Percentiles rank a stretch among this genome's conserved stretches.
Conservation (phyloP, 805 yeast species). For the Millerozyma miso region DNA sequence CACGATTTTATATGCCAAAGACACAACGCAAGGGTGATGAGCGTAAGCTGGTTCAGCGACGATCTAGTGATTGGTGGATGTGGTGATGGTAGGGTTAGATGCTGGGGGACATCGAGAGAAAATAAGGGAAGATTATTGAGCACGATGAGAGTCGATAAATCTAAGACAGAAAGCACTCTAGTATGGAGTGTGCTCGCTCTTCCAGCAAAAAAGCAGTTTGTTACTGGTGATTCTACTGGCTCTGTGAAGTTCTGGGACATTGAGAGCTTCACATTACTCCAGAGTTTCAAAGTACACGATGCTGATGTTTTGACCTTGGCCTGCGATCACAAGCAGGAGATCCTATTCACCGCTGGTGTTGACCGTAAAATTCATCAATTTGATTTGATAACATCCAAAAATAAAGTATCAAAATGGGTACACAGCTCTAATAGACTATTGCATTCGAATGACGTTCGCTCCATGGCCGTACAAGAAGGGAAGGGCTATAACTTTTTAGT, state of each 20-base stretch:
- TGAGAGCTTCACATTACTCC: slow-evolving; percentile 67
- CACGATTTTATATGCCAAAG: slow-evolving; percentile 73
- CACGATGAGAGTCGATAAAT: slow-evolving; percentile 88
- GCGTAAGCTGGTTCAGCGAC: slow-evolving; percentile 70
- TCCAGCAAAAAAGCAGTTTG: slow-evolving; percentile 64
- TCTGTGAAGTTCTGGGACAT: slow-evolving; percentile 90
- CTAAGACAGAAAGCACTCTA: slow-evolving; percentile 78
- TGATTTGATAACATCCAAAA: slow-evolving; percentile 36
- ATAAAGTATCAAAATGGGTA: slow-evolving; percentile 58
- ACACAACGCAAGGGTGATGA: slow-evolving; percentile 76
- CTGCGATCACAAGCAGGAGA: slow-evolving; percentile 54
- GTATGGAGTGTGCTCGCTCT: slow-evolving; percentile 82
- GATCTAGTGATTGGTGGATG: slow-evolving; percentile 83
- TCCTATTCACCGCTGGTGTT: slow-evolving; percentile 84
- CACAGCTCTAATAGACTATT: slow-evolving; percentile 69
- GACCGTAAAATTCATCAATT: slow-evolving; percentile 86
- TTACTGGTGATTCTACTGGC: slow-evolving; percentile 97
- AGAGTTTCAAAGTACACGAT: slow-evolving; percentile 78
- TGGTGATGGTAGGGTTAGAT: slow-evolving; percentile 86
- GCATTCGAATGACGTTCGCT: slow-evolving; percentile 83
- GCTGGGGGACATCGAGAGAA: slow-evolving; percentile 58
- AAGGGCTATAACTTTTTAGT: slow-evolving; percentile 64
- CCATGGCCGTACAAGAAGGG: slow-evolving; percentile 67
- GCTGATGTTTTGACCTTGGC: slow-evolving; percentile 84
- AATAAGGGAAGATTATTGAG: slow-evolving; percentile 66